Evolutionary conservation across 176 grass and related monocot genomes (phyloP), one percentile per base, ranked within the genome.

Genomic region (Aechmea fasciata): DNA sequence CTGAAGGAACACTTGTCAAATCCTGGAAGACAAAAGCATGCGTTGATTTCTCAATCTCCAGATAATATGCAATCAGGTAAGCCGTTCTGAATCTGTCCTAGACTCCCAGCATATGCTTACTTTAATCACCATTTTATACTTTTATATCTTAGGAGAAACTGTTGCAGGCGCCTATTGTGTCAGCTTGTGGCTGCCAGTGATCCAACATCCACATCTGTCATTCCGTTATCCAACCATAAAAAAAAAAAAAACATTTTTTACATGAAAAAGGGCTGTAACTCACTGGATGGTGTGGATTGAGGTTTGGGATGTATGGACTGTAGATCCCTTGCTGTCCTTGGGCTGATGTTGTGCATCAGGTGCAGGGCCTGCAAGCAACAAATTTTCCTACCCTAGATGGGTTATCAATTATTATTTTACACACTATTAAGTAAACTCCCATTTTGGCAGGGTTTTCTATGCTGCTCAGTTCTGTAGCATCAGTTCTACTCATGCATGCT

Each of bases 401-500:
- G 49, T 48, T 50, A 9, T 51, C 12, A 12, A 11, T 28, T 13
- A 17, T 52, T 65, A 2, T 29, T 52, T 66, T 66, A 68, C 55
- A 8, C 14, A 15, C 1, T 59, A 17, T 18, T 59, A 10, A 59
- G 19, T 59, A 59, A 59, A 9, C 18, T 83, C 68, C 73, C 67
- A 63, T 70, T 89, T 83, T 75, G 83, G 83, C 72, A 92, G 68
- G 86, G 75, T 82, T 86, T 73, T 83, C 84, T 81, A 73, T 70
- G 28, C 77, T 96, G 67, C n/a, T 96, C 65, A 78, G 81, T 57
- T 87, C 81, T 73, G 76, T 87, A 70, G 64, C 76, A 85, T 80
- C 81, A 73, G 66, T 83, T 62, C 78, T 96, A 80, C 62, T 87
- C 69, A 77, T 87, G 79, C 86, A 92, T 75, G 70, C 86, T 51